Evolutionary conservation across 1,284 basidiomycete species (phyloP).

Genomic region (Rhodotorula mucilaginosa): DNA sequence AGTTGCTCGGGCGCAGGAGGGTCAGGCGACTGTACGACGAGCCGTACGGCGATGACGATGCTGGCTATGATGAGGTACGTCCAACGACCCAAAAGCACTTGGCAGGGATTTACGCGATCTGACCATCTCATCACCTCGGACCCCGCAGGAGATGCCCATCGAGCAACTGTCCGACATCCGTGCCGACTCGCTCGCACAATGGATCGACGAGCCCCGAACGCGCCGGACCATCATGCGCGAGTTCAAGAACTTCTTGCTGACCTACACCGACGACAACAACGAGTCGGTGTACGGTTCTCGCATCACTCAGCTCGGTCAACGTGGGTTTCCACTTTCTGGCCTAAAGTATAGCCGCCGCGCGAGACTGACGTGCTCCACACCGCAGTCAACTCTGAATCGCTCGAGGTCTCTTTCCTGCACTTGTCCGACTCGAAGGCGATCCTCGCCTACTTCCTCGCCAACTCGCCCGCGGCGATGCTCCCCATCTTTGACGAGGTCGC

Average conservation of each 20-base stretch:
- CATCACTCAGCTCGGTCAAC: slow-evolving; percentile 90
- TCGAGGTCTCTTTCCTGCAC: slow-evolving; percentile 94
- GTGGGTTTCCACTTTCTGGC: slow-evolving; percentile 52
- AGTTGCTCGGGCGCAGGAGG: slow-evolving; percentile 48
- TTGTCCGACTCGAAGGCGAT: slow-evolving; percentile 87
- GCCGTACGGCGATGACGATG: slow-evolving; percentile 60
- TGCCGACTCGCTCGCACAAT: slow-evolving; percentile 92
- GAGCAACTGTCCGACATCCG: slow-evolving; percentile 98
- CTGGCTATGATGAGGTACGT: slow-evolving; percentile 52
- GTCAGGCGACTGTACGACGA: slow-evolving; percentile 53
- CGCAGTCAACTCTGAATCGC: slow-evolving; percentile 89
- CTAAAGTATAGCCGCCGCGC: background rate
- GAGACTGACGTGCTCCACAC: background rate
- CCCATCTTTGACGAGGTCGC: slow-evolving; percentile 95
- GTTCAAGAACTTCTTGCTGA: slow-evolving; percentile 94
- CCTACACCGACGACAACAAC: slow-evolving; percentile 87
- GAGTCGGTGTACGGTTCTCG: slow-evolving; percentile 91
- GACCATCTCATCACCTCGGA: background rate
- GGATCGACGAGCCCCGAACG: slow-evolving; percentile 91
- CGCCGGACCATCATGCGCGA: slow-evolving; percentile 84
- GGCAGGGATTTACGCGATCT: background rate
- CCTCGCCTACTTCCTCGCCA: slow-evolving; percentile 93
- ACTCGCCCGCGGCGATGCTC: slow-evolving; percentile 89
- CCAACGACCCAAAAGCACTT: too few relatives aligned
- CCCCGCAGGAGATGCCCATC: slow-evolving; percentile 79